These are phyloP conservation scores for Lentithecium fluviatile DNA, from an alignment of 495 filamentous ascomycete genomes.

Conservation along the genomic window DNA sequence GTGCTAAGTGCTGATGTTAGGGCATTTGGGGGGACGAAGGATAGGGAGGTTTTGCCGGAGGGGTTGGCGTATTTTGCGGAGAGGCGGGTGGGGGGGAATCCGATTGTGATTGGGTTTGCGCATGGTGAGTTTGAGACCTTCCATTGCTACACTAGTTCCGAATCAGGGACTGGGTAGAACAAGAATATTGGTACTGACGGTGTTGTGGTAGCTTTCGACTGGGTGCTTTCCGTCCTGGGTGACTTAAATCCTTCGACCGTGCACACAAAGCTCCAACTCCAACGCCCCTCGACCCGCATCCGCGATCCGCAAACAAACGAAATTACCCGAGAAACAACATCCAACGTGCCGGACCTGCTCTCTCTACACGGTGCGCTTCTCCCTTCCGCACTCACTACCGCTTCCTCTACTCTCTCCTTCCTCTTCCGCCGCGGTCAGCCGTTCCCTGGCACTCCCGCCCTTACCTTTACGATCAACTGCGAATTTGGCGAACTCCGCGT, in stretches of 20 bases:
- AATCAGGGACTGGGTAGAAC: too few relatives aligned
- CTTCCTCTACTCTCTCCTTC: conserved; percentile 11
- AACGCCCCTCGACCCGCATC: conserved; percentile 13
- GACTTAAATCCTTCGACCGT: conserved; percentile 3
- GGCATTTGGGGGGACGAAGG: conserved; percentile 1
- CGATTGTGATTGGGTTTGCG: conserved; percentile 14
- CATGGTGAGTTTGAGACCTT: conserved; percentile 11
- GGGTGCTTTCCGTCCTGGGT: conserved; percentile 7
- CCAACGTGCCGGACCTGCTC: conserved; percentile 20
- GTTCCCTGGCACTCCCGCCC: conserved; percentile 13
- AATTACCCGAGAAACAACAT: not conserved
- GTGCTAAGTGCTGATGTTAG: conserved; percentile 17
- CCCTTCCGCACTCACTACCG: not conserved
- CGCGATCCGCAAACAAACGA: not conserved
- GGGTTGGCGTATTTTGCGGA: conserved; percentile 23
- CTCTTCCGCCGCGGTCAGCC: conserved; percentile 20
- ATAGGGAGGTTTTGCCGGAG: conserved; percentile 1
- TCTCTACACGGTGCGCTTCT: conserved; percentile 9
- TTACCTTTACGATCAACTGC: conserved; percentile 25
- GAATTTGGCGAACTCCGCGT: conserved; percentile 26
- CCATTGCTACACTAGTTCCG: not conserved
- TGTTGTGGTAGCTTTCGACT: conserved; percentile 11
- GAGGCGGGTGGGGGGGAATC: conserved; percentile 16
- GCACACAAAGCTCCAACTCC: conserved; percentile 10
- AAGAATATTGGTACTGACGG: not conserved